Conservation (phyloP, 2,329 filamentous ascomycete species). For the Paraphaeosphaeria minitans region DNA sequence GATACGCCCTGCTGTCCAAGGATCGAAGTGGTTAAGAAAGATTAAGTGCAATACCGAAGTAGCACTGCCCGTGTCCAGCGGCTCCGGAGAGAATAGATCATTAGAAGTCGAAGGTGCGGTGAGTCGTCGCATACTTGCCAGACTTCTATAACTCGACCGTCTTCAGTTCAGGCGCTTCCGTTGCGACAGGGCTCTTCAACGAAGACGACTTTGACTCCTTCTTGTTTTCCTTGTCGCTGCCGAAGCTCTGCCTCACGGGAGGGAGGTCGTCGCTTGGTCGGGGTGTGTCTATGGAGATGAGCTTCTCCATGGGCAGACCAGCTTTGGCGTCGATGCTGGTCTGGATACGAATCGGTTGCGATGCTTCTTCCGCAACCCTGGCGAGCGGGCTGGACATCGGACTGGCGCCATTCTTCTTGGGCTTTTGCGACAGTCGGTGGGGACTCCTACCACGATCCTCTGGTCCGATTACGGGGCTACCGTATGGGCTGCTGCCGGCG, state of each 20-base stretch:
- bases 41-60: constrained; percentile 15
- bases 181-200: constrained; percentile 34
- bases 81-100: constrained; percentile 28
- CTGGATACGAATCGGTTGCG: constrained; percentile 46
- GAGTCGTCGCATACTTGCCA: background rate
- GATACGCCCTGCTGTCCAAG: constrained; percentile 21
- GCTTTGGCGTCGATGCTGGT: constrained; percentile 41
- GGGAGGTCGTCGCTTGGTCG: constrained; percentile 46
- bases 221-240: constrained; percentile 48
- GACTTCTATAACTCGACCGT: constrained; percentile 53
- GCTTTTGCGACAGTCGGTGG: constrained; percentile 68
- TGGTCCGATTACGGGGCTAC: constrained; percentile 63
- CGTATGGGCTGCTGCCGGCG: constrained; percentile 64
- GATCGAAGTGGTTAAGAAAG: constrained; percentile 15
- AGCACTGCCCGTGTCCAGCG: constrained; percentile 37
- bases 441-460: constrained; percentile 71
- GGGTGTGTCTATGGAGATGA: constrained; percentile 51
- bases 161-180: constrained; percentile 51
- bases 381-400: constrained; percentile 75
- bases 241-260: constrained; percentile 37
- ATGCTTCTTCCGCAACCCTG: constrained; percentile 72
- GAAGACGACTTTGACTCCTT: constrained; percentile 28
- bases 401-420: constrained; percentile 59
- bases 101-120: constrained; percentile 5
- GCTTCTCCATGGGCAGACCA: constrained; percentile 41